Evolutionary conservation across 345 rosid species (phyloP).

Genomic region (Camelina sativa): DNA sequence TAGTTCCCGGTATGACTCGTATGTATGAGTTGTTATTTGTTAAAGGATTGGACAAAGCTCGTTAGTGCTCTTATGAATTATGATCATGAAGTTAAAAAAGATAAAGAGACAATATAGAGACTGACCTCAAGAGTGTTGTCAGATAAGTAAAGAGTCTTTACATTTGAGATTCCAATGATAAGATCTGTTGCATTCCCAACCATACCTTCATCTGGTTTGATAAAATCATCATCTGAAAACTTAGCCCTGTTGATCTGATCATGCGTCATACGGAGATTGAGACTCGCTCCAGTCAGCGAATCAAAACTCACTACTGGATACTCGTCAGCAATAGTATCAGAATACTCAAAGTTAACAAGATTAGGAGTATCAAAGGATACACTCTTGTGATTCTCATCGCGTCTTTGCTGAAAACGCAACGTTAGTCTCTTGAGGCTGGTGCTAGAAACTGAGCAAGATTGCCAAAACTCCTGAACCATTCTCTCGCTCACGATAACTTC

Average conservation of each 20-base stretch:
- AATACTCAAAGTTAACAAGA: neutral
- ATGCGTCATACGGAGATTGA: conserved; percentile 12
- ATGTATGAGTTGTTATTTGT: too few species aligned
- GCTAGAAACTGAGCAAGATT: neutral
- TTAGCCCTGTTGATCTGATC: neutral
- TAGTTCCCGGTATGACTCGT: too few species aligned
- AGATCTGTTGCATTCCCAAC: conserved; percentile 8
- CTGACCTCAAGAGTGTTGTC: conserved; percentile 32
- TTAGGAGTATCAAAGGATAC: conserved; percentile 25
- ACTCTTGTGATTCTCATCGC: neutral
- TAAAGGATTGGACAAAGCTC: too few species aligned
- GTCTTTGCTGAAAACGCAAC: neutral
- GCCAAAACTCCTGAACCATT: neutral
- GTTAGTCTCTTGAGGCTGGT: neutral
- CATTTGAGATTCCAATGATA: conserved; percentile 22
- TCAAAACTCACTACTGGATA: conserved; percentile 16
- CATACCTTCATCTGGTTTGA: neutral
- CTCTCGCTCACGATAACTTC: neutral
- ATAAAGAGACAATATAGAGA: neutral
- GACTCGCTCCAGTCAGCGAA: conserved; percentile 32
- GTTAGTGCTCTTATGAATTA: too few species aligned
- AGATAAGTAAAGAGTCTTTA: conserved; percentile 27
- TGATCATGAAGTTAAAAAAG: too few species aligned
- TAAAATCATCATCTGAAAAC: neutral
- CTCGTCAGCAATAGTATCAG: conserved; percentile 7